These are phyloP conservation scores for Boletus coccyginus DNA, from an alignment of 768 basidiomycete species.

Conservation along the genomic window DNA sequence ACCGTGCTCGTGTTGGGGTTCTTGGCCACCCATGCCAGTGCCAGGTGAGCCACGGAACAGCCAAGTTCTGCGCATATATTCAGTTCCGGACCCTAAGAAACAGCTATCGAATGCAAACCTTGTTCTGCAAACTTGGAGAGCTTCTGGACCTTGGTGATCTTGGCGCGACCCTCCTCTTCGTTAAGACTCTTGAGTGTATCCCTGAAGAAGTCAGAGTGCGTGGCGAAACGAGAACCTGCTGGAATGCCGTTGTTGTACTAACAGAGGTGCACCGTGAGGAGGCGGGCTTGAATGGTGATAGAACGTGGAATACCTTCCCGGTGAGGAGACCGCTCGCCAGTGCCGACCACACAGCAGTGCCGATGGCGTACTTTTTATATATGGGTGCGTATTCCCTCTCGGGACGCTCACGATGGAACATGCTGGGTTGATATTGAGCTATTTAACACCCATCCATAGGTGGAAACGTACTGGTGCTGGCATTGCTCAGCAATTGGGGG, in stretches of 20 bases:
- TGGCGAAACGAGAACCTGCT: constrained; percentile 47
- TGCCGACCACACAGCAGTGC: constrained; percentile 55
- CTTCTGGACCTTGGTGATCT: constrained; percentile 49
- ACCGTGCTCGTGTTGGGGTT: constrained; percentile 49
- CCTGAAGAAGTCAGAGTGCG: constrained; percentile 46
- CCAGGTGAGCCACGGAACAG: constrained; percentile 45
- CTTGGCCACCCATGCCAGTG: constrained; percentile 54
- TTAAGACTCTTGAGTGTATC: constrained; percentile 42
- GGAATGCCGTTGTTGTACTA: constrained; percentile 53
- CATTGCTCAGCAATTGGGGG: constrained; percentile 54
- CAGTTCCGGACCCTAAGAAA: not conserved
- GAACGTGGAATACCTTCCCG: constrained; percentile 39
- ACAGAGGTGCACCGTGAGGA: not conserved
- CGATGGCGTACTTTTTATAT: constrained; percentile 45
- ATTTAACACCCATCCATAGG: too few species aligned
- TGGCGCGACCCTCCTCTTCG: constrained; percentile 39
- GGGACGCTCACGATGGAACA: constrained; percentile 52
- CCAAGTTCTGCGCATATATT: constrained; percentile 37
- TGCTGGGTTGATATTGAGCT: constrained; percentile 27
- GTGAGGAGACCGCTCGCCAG: constrained; percentile 55
- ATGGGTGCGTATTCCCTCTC: constrained; percentile 51
- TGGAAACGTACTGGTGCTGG: constrained; percentile 38
- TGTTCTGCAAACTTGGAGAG: constrained; percentile 45
- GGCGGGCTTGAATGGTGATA: not conserved
- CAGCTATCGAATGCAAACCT: constrained; percentile 10